A percentile compares a stretch with the other conserved stretches of the same genome.
phyloP scores from a whole-genome alignment of 2,329 filamentous ascomycete species.

The Domatiomyces catenatus region DNA sequence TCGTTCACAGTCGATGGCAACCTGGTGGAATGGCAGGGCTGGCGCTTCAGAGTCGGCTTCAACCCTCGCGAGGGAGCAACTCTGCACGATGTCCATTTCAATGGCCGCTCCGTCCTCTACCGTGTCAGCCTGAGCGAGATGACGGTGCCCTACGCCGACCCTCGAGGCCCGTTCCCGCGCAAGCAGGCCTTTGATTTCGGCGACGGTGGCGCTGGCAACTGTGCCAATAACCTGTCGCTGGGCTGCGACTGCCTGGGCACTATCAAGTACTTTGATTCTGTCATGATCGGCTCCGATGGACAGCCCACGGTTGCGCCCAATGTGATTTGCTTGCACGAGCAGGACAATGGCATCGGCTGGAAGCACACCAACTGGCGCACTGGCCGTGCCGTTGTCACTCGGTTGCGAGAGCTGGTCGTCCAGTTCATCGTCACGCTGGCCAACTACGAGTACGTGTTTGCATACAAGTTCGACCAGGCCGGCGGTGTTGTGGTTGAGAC shows the following conservation, averaged over 20 bases:
- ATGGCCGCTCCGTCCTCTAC: slow-evolving; percentile 50
- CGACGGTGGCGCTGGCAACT: slow-evolving; percentile 50
- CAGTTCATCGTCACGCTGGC: slow-evolving; percentile 54
- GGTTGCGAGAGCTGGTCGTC: slow-evolving; percentile 47
- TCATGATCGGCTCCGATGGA: slow-evolving; percentile 40
- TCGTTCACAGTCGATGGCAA: slow-evolving; percentile 45
- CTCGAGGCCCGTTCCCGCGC: slow-evolving; percentile 48
- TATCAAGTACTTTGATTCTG: slow-evolving; percentile 50
- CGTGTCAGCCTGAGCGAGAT: slow-evolving; percentile 54
- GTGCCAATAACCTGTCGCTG: slow-evolving; percentile 51
- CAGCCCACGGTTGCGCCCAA: slow-evolving; percentile 38
- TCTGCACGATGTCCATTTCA: slow-evolving; percentile 54
- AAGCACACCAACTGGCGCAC: slow-evolving; percentile 58
- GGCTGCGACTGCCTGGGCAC: slow-evolving; percentile 55
- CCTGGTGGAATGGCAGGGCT: slow-evolving; percentile 48
- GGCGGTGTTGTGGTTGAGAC: slow-evolving; percentile 47
- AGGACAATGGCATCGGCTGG: slow-evolving; percentile 54
- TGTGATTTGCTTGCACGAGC: slow-evolving; percentile 53
- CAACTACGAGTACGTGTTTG: slow-evolving; percentile 58
- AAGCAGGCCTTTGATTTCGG: slow-evolving; percentile 62
- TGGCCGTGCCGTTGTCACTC: slow-evolving; percentile 44
- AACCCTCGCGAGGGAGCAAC: slow-evolving; percentile 56
- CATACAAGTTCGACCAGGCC: slow-evolving; percentile 48
- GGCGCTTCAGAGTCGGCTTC: slow-evolving; percentile 51
- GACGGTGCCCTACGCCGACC: slow-evolving; percentile 54